Conservation (phyloP, 208 protist genomes). For the Zelonia costaricensis region DNA sequence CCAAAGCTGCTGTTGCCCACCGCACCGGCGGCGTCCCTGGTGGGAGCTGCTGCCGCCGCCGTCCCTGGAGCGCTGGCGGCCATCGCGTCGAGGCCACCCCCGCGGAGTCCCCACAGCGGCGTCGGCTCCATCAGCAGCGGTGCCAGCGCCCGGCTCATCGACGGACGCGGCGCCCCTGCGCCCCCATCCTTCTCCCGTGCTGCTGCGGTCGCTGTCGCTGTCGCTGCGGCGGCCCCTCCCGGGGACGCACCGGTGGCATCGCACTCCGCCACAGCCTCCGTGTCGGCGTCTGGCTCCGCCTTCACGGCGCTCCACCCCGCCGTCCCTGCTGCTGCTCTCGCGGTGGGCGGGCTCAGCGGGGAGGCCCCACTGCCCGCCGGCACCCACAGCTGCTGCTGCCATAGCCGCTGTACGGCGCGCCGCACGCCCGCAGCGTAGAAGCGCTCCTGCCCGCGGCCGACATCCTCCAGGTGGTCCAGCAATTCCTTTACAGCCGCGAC, state of each 20-base stretch:
- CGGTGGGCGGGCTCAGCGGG: background rate
- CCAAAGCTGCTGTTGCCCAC: background rate
- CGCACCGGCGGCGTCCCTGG: too few species aligned
- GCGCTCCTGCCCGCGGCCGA: slow-evolving; percentile 39
- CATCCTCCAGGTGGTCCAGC: slow-evolving; percentile 40
- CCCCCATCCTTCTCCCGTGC: background rate
- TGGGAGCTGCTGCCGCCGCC: too few species aligned
- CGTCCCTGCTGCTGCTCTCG: background rate
- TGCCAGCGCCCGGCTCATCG: background rate
- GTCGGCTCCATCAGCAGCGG: slow-evolving; percentile 29
- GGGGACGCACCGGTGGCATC: background rate
- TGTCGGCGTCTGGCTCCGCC: slow-evolving; percentile 12
- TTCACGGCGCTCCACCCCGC: slow-evolving; percentile 1
- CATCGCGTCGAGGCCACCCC: background rate
- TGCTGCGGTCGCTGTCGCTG: background rate
- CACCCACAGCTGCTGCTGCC: slow-evolving; percentile 13
- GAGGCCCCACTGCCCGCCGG: background rate
- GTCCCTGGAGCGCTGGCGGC: background rate
- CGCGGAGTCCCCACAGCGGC: slow-evolving; percentile 11
- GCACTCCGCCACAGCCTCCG: too few species aligned
- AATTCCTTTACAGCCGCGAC: slow-evolving; percentile 39
- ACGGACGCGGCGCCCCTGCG: slow-evolving; percentile 3
- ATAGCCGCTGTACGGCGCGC: slow-evolving; percentile 16
- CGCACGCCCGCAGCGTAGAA: slow-evolving; percentile 23
- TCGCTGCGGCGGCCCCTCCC: background rate